Conservation (phyloP, 257 asterid genomes). For the Scutellaria baicalensis region DNA sequence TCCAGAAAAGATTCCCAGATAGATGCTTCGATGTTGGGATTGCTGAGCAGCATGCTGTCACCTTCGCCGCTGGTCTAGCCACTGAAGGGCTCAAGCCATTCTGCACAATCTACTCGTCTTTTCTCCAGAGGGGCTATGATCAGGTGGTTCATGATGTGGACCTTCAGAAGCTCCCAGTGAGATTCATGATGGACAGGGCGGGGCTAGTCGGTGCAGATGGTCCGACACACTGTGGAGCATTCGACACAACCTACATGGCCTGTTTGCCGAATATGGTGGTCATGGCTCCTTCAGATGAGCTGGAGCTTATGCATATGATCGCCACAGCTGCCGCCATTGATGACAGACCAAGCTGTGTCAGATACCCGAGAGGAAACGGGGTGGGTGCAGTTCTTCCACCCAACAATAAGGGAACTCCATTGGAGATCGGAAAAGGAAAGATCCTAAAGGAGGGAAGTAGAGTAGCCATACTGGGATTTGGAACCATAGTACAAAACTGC, state of each 20-base stretch:
- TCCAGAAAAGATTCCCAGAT: conserved; percentile 38
- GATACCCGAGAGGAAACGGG: conserved; percentile 66
- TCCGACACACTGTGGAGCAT: conserved; percentile 56
- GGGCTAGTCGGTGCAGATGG: conserved; percentile 66
- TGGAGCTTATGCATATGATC: conserved; percentile 53
- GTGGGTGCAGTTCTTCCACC: conserved; percentile 38
- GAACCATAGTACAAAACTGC: conserved; percentile 27
- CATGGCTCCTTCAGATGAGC: conserved; percentile 65
- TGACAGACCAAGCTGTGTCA: conserved; percentile 47
- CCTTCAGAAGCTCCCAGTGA: conserved; percentile 48
- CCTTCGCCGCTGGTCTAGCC: conserved; percentile 58
- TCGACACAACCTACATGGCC: conserved; percentile 53
- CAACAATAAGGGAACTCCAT: conserved; percentile 45
- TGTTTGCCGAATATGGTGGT: conserved; percentile 61
- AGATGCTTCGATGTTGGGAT: conserved; percentile 55
- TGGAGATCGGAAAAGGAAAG: conserved; percentile 45
- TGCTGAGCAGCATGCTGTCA: conserved; percentile 56
- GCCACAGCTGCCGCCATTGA: conserved; percentile 51
- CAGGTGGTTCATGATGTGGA: conserved; percentile 69
- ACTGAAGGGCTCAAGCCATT: conserved; percentile 59
- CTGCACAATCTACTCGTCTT: conserved; percentile 49
- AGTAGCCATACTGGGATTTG: conserved; percentile 27
- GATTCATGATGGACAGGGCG: conserved; percentile 55
- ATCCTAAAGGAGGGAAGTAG: conserved; percentile 24
- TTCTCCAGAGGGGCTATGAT: conserved; percentile 56